Evolutionary conservation across 1,284 basidiomycete genomes (phyloP), one percentile per base, ranked within the genome.

Genomic region (Irpex sp.): DNA sequence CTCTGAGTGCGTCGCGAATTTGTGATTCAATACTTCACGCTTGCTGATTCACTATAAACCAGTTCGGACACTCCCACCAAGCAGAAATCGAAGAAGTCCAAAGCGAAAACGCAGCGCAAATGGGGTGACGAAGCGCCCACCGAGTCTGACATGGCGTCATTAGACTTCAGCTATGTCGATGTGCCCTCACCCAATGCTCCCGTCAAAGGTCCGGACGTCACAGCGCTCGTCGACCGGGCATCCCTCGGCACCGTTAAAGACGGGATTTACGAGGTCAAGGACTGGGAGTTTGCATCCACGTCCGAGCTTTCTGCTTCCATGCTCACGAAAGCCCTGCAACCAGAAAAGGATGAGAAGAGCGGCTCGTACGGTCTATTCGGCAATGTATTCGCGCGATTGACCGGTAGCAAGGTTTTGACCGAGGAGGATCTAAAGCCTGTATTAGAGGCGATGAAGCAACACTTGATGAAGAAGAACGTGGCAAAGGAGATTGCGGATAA

Each of bases 381-480:
- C 5, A 88, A 86, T 54, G 81, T 97, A 62, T 93, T 97, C 75
- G 87, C 92, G 0, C 84, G 94, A 34, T 78, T 99, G 65, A 96
- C 93, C 0, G 93, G 91, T 0, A 86, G 88, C 21, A 96, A 95
- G 75, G 83, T 89, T 1, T 80, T 99, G 54, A 93, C 92, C 0
- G 84, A 92, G 63, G 82, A 87, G 51, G 96, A 98, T 74, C 77
- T 99, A 48, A 86, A 87, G 66, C 96, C 97, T 4, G 94, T 97
- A 0, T 76, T 99, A 26, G 89, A 91, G 54, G 92, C 89, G 19
- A 99, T 99, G 96, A 95, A 97, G 74, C 92, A 96, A 67, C 97
- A 98, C 75, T 82, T 99, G 57, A 98, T 98, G 93, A 89, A 93
- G 78, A 99, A 99, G 82, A 99, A 99, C 71, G 97, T 99, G 2